Evolutionary conservation across 257 asterid species (phyloP).

Genomic region (Solanum chmielewskii): DNA sequence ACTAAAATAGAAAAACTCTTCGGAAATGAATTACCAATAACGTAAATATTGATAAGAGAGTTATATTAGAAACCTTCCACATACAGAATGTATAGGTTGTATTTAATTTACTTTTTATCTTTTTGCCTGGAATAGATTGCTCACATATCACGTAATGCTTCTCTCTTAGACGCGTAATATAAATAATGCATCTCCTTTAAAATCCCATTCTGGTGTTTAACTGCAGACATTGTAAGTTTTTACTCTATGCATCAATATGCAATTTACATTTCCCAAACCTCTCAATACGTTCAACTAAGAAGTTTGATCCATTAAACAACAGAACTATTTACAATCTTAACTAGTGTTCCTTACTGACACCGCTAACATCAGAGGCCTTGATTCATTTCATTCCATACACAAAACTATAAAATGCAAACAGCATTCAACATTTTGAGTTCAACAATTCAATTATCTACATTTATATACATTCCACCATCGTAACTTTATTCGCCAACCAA

Average conservation of each 20-base stretch:
- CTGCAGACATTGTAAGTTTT: neutral
- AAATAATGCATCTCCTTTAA: neutral
- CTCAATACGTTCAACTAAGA: no score
- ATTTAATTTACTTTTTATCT: neutral
- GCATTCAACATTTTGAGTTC: neutral
- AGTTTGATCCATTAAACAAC: neutral
- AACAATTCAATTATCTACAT: neutral
- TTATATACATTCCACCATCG: neutral
- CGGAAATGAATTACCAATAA: constrained; percentile 58
- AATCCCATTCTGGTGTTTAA: neutral
- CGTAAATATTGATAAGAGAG: constrained; percentile 14
- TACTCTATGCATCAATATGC: neutral
- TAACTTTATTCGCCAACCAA: neutral
- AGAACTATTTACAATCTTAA: neutral
- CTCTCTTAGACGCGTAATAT: no score
- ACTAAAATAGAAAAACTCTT: constrained; percentile 66
- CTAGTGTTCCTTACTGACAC: neutral
- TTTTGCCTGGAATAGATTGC: neutral
- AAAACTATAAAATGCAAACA: neutral
- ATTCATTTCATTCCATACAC: neutral
- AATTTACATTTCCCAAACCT: neutral
- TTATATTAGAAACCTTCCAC: neutral
- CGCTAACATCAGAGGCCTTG: neutral
- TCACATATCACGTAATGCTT: neutral
- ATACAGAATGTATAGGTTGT: neutral